phyloP scores from a whole-genome alignment of 805 yeast genomes.

The Ogataea pilisensis region DNA sequence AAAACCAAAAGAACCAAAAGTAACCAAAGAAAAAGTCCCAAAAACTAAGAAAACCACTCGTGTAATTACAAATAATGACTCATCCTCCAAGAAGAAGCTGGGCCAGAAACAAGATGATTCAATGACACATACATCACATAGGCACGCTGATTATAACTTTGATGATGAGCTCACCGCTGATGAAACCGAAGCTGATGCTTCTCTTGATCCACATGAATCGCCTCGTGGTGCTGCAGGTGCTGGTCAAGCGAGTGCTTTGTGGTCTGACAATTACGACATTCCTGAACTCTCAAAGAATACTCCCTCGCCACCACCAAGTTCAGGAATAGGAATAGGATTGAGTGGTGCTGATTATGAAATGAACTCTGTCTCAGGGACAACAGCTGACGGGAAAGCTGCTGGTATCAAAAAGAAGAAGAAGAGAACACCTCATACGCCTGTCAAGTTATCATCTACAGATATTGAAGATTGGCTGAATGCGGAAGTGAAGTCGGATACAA shows the following conservation, averaged over 20 bases:
- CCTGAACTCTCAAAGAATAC: not conserved
- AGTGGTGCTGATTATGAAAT: too few relatives aligned
- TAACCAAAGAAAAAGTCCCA: not conserved
- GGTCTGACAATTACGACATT: not conserved
- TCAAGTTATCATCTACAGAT: slow-evolving; percentile 15
- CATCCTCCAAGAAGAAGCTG: too few relatives aligned
- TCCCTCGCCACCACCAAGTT: not conserved
- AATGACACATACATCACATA: too few relatives aligned
- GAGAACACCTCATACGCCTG: slow-evolving; percentile 14
- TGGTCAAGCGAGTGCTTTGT: not conserved
- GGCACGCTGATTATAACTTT: not conserved
- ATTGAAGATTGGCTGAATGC: slow-evolving; percentile 22
- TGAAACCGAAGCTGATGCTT: not conserved
- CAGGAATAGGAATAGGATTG: too few relatives aligned
- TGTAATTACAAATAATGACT: too few relatives aligned
- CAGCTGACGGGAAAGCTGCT: not conserved
- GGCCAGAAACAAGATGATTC: too few relatives aligned
- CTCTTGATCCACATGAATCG: not conserved
- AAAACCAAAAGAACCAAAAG: not conserved
- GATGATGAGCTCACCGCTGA: not conserved
- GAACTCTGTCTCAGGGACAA: too few relatives aligned
- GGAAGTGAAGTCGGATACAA: slow-evolving; percentile 22
- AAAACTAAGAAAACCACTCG: not conserved
- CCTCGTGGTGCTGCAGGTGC: too few relatives aligned
- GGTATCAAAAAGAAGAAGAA: slow-evolving; percentile 14